A percentile compares a stretch with the other conserved stretches of the same genome.
Conservation (phyloP, 352 stramenopile genomes). For the Pelagophyceae sp. region DNA sequence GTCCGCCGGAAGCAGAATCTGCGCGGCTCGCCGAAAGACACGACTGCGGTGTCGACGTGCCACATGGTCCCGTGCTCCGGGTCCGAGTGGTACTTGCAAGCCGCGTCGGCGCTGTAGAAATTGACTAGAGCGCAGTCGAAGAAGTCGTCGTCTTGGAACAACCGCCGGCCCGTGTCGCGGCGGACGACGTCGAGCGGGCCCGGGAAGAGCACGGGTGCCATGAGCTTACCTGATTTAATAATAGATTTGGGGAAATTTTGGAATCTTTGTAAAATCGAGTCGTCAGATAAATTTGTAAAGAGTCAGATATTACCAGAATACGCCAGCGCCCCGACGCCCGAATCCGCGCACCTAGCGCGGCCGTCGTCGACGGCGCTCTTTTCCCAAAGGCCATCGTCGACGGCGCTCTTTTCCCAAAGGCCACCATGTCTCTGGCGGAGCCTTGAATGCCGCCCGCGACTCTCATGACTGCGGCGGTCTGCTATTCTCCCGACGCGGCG, state of each 20-base stretch:
- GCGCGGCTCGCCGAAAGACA: neutral
- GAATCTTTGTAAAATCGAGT: no score
- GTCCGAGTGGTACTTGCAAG: slow-evolving; percentile 13
- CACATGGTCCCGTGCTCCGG: slow-evolving; percentile 12
- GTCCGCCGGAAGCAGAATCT: slow-evolving; percentile 2
- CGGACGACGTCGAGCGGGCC: neutral
- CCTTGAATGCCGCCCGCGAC: no score
- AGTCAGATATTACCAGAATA: no score
- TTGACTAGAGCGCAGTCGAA: slow-evolving; percentile 7
- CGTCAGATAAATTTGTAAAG: no score
- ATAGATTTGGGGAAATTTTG: no score
- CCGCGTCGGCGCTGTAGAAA: neutral
- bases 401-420: no score
- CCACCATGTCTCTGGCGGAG: no score
- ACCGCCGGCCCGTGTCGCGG: neutral
- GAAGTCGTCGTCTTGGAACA: neutral
- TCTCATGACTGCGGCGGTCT: no score
- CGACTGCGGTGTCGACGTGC: neutral
- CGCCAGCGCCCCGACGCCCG: slow-evolving; percentile 3
- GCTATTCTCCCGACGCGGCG: no score
- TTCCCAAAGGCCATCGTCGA: no score
- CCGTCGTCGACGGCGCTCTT: no score
- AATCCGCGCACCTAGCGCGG: no score
- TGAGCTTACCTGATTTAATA: slow-evolving; percentile 21
- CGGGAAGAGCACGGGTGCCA: neutral